These are phyloP conservation scores for Xylaria polymorpha DNA, from an alignment of 2,329 filamentous ascomycete species.

Conservation along the genomic window DNA sequence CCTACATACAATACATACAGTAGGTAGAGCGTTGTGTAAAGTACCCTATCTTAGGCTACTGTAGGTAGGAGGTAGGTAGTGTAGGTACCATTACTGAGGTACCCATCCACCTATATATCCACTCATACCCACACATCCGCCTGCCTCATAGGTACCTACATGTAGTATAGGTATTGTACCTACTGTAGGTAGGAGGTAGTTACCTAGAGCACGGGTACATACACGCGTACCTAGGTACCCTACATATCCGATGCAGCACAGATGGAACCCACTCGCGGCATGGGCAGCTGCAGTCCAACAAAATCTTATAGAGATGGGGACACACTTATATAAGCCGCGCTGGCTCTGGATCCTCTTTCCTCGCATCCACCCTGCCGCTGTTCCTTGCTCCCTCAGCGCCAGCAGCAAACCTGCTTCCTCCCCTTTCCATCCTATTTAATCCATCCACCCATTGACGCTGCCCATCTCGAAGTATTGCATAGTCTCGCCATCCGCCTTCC, in stretches of 20 bases:
- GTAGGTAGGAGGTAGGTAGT: too few species aligned
- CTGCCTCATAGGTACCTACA: neutral
- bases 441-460: slow-evolving; percentile 35
- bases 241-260: slow-evolving; percentile 21
- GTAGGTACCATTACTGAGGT: neutral
- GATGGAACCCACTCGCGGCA: slow-evolving; percentile 28
- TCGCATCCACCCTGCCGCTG: slow-evolving; percentile 44
- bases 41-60: too few species aligned
- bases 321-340: slow-evolving; percentile 38
- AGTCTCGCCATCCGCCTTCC: slow-evolving; percentile 38
- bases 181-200: too few species aligned
- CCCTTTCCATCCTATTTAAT: slow-evolving; percentile 34
- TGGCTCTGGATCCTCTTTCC: slow-evolving; percentile 41
- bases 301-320: slow-evolving; percentile 43
- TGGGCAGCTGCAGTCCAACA: slow-evolving; percentile 40
- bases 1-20: too few species aligned
- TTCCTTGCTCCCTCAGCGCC: slow-evolving; percentile 41
- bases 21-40: neutral
- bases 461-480: slow-evolving; percentile 38
- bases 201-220: neutral
- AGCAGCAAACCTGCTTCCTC: slow-evolving; percentile 33
- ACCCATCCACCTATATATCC: neutral
- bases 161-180: neutral
- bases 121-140: neutral
- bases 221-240: slow-evolving; percentile 9